Conservation (phyloP, 305 asterid genomes). For the Rubia balearica region DNA sequence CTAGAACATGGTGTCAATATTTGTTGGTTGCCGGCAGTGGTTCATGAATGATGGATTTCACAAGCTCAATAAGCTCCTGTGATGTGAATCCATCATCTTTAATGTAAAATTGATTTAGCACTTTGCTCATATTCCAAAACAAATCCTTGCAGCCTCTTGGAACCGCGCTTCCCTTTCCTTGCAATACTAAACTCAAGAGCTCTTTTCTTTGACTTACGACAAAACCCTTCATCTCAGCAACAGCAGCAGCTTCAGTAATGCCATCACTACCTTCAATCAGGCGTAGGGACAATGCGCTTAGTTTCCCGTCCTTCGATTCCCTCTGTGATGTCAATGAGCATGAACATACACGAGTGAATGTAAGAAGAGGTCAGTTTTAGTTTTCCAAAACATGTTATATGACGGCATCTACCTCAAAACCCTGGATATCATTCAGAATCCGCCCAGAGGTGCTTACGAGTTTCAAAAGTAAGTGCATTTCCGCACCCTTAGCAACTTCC, state of each 20-base stretch:
- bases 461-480: constrained; percentile 45
- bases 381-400: background rate
- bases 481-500: constrained; percentile 52
- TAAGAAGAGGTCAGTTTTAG: background rate
- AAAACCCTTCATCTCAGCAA: constrained; percentile 35
- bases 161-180: constrained; percentile 36
- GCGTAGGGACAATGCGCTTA: constrained; percentile 51
- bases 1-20: background rate
- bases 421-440: constrained; percentile 61
- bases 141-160: constrained; percentile 76
- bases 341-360: background rate
- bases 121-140: constrained; percentile 73
- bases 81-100: constrained; percentile 79
- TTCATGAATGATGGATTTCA: constrained; percentile 41
- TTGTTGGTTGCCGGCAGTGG: constrained; percentile 33
- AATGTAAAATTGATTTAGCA: constrained; percentile 52
- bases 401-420: constrained; percentile 48
- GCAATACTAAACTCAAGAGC: constrained; percentile 50
- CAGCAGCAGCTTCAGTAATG: constrained; percentile 38
- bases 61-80: constrained; percentile 41
- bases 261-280: constrained; percentile 33
- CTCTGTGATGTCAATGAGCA: constrained; percentile 41
- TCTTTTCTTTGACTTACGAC: constrained; percentile 45
- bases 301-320: constrained; percentile 62
- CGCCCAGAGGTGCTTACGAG: constrained; percentile 72